Conservation (phyloP, 305 asterid genomes). For the Fraxinus floribunda region DNA sequence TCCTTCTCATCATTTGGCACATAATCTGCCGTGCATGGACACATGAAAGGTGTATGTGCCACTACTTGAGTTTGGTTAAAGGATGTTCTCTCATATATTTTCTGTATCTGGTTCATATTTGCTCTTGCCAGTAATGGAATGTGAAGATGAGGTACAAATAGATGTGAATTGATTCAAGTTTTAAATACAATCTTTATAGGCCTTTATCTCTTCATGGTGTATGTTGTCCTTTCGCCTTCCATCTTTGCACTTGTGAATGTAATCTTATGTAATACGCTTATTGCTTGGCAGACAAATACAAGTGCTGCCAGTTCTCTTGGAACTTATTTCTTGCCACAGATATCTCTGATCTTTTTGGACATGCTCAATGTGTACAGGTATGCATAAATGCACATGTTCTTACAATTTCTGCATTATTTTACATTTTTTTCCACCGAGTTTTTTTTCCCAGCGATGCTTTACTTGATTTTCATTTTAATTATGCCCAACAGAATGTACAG, state of each 20-base stretch:
- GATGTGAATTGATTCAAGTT: background rate
- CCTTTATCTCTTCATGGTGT: background rate
- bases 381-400: slow-evolving; percentile 2
- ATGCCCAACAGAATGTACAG: slow-evolving; percentile 85
- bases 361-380: slow-evolving; percentile 99
- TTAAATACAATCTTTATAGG: background rate
- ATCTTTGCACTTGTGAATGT: slow-evolving; percentile 10
- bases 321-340: slow-evolving; percentile 84
- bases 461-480: slow-evolving; percentile 24
- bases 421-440: background rate
- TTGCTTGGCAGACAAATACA: slow-evolving; percentile 80
- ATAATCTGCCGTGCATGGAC: background rate
- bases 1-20: background rate
- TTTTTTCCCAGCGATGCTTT: background rate
- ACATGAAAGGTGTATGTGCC: background rate
- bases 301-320: slow-evolving; percentile 92
- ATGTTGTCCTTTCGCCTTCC: background rate
- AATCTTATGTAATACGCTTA: slow-evolving; percentile 9
- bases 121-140: background rate
- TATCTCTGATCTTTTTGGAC: slow-evolving; percentile 78
- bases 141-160: background rate
- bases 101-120: background rate
- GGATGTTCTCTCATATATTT: background rate
- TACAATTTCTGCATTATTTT: background rate
- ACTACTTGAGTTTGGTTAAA: background rate